Conservation (phyloP, 805 yeast species). For the Myxozyma sirexii region DNA sequence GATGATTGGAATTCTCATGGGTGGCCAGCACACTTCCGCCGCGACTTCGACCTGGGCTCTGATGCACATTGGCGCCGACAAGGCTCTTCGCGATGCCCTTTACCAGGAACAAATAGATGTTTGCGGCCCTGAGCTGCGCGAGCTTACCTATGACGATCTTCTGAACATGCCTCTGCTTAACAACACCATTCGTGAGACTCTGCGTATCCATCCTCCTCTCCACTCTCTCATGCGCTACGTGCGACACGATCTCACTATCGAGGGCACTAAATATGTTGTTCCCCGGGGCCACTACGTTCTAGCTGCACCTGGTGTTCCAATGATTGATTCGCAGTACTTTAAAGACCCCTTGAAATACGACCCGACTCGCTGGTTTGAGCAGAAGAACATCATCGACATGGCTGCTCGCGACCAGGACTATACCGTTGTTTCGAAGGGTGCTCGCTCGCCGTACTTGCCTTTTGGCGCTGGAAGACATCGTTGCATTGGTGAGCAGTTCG, state of each 20-base stretch:
- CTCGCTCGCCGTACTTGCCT: constrained; percentile 91
- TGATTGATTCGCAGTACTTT: constrained; percentile 74
- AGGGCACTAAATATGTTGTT: constrained; percentile 75
- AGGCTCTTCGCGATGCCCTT: constrained; percentile 80
- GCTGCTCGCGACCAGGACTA: constrained; percentile 73
- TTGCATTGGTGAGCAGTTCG: constrained; percentile 99
- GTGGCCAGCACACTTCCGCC: constrained; percentile 98
- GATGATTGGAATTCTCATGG: constrained; percentile 95
- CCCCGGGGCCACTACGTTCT: constrained; percentile 89
- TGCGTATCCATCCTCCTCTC: constrained; percentile 94
- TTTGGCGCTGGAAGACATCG: constrained; percentile 99
- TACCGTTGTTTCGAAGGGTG: constrained; percentile 81
- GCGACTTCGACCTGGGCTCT: constrained; percentile 95
- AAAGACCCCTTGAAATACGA: constrained; percentile 71
- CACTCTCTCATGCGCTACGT: constrained; percentile 96
- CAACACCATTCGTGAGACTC: constrained; percentile 85
- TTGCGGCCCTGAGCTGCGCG: constrained; percentile 49
- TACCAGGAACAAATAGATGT: constrained; percentile 72
- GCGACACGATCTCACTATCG: constrained; percentile 72
- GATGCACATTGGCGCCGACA: constrained; percentile 85
- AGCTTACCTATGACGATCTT: constrained; percentile 77
- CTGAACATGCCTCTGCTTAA: constrained; percentile 80
- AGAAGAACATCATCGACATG: constrained; percentile 36
- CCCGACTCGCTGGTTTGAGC: constrained; percentile 81
- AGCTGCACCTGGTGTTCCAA: constrained; percentile 92